Evolutionary conservation across 2,329 filamentous ascomycete genomes (phyloP), one percentile per base, ranked within the genome.

Genomic region (Trichoderma atroviride): DNA sequence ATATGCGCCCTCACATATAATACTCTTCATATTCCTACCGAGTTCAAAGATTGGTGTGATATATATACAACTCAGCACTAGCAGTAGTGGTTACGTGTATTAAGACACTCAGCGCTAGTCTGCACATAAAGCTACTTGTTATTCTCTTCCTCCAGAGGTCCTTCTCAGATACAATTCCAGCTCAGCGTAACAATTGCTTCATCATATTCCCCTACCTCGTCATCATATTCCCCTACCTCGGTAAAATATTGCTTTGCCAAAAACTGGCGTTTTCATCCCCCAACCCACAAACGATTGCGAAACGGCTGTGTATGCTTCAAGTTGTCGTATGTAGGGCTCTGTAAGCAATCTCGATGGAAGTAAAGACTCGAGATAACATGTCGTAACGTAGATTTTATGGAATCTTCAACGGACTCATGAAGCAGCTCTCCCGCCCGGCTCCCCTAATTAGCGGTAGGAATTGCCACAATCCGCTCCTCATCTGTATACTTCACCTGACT

Each of bases 401-500:
- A 6, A 31, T 6, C 5, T 31, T 31, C 4, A 31, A 31, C 29
- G 29, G 29, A 31, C 5, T 31, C 5, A 9, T 31, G 29, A 31
- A 31, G 29, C 29, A 4, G 33, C 11, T 35, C 33, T 35, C 5
- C 4, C 11, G 3, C 13, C 6, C 29, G 7, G 29, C 29, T 35
- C 22, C 27, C 14, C 7, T 63, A 50, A 22, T 53, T 37, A 1
- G 47, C n/a, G 1, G 43, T n/a, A 4, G 60, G n/a, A 4, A 65
- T 65, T 2, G 62, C 50, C 16, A 65, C 62, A 43, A 65, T 65
- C 5, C 1, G 14, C 24, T 65, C 62, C 52, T 65, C 62, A 29
- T 65, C 50, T 2, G 62, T 55, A 43, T 65, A 65, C 33, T 65
- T 65, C n/a, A 65, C 62, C 35, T 65, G 62, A 13, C 52, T 43